Evolutionary conservation across 2,329 filamentous ascomycete species (phyloP).

Genomic region (Fusarium nygamai): DNA sequence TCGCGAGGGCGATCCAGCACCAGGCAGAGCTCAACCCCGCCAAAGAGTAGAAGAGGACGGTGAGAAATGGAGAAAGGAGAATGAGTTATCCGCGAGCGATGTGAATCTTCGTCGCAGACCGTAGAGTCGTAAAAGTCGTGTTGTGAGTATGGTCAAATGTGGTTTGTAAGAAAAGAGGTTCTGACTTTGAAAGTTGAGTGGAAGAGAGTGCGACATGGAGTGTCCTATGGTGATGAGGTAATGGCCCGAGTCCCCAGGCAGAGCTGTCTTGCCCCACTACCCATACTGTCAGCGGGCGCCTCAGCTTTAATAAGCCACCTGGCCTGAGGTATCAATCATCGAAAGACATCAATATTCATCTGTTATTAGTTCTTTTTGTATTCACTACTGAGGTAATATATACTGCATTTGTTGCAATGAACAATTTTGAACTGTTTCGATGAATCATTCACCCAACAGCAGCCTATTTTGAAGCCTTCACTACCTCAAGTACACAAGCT

Average conservation of each 20-base stretch:
- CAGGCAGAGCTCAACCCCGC: constrained; percentile 53
- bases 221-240: constrained; percentile 42
- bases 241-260: constrained; percentile 31
- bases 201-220: constrained; percentile 27
- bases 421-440: neutral
- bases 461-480: neutral
- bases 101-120: constrained; percentile 24
- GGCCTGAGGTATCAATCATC: neutral
- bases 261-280: constrained; percentile 26
- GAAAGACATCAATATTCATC: neutral
- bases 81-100: constrained; percentile 19
- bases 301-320: constrained; percentile 33
- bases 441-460: neutral
- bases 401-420: neutral
- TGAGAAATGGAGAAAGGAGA: constrained; percentile 5
- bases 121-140: constrained; percentile 3
- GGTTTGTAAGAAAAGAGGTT: constrained; percentile 28
- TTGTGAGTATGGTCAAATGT: constrained; percentile 19
- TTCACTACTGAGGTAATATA: neutral
- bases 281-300: neutral
- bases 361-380: neutral
- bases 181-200: constrained; percentile 18
- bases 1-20: constrained; percentile 46
- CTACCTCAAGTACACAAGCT: neutral
- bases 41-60: constrained; percentile 31